These are phyloP conservation scores for Ananas comosus DNA, from an alignment of 176 grass and related monocot genomes.

Conservation along the genomic window DNA sequence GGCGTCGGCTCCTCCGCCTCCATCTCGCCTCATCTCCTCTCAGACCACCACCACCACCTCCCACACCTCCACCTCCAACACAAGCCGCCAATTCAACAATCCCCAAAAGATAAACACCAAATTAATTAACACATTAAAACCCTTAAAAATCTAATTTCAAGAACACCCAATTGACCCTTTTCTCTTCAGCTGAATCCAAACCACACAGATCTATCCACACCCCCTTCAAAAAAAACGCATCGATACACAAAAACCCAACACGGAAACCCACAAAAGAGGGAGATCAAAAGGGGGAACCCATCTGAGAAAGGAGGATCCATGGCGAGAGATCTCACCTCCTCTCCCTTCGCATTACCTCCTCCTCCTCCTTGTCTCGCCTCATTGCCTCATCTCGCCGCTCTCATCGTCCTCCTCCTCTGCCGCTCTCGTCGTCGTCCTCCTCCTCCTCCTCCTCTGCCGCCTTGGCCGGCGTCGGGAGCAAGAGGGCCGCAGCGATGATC, in stretches of 20 bases:
- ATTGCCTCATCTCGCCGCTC: too few species aligned
- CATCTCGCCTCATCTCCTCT: too few species aligned
- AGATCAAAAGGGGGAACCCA: neutral
- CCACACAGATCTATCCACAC: neutral
- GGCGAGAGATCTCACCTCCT: constrained; percentile 9
- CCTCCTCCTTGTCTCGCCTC: constrained; percentile 5
- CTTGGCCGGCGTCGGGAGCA: too few species aligned
- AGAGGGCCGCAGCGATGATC: too few species aligned
- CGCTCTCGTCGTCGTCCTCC: too few species aligned
- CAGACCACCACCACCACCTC: too few species aligned
- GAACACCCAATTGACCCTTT: neutral
- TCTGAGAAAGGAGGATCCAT: constrained; percentile 24
- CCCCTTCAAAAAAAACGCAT: neutral
- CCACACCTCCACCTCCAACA: too few species aligned
- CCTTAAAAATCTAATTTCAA: constrained; percentile 6
- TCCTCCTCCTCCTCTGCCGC: too few species aligned
- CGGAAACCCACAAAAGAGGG: neutral
- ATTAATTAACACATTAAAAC: neutral
- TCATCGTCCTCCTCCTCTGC: too few species aligned
- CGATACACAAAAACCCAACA: neutral
- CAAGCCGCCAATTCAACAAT: neutral
- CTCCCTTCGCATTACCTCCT: constrained; percentile 12
- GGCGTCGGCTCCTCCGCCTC: too few species aligned
- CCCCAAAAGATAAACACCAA: neutral
- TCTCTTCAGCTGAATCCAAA: too few species aligned